Evolutionary conservation across 192 early-diverging fungal species (phyloP), one percentile per base, ranked within the genome.

Genomic region (Mortierella alpina): DNA sequence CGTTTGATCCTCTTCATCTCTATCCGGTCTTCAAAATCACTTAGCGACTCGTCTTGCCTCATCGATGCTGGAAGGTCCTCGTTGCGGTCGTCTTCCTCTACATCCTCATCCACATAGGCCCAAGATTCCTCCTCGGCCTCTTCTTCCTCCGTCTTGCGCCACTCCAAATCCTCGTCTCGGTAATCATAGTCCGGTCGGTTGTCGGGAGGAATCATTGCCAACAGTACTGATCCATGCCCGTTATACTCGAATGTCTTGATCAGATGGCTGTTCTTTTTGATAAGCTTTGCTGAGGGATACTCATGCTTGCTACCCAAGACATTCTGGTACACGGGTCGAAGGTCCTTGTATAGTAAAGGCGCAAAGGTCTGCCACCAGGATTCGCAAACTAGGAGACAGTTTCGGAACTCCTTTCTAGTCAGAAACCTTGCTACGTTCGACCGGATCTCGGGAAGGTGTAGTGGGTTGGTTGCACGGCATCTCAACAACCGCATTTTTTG

Each of bases 221-320:
- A 42, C 59, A 76, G 49, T 12, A 76, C 62, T 2, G 53, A 56
- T 1, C 67, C 67, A 47, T 76, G 74, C 6, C 74, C 74, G 53
- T 76, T 76, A 49, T 69, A 76, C 22, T 76, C 74, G 39, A 76
- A 76, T 1, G 74, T 56, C 41, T 55, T 59, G 55, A 76, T 76
- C 2, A 69, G 22, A 44, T 76, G 74, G 44, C 51, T 42, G 45
- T 76, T 52, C 54, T 76, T 76, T 14, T 46, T 48, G 55, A 76
- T 64, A 6, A 46, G 44, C 42, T 11, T 76, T 0, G 22, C 15
- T 10, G 66, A 42, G 4, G 74, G 74, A 54, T 76, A 76, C 8
- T 76, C 67, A 54, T 68, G 63, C 10, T 53, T 15, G 6, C 67
- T 41, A n/a, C 67, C 74, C 20, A 70, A 67, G 39, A 76, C 67